Conservation (phyloP, 2,329 filamentous ascomycete genomes). For the Beauveria varroae region DNA sequence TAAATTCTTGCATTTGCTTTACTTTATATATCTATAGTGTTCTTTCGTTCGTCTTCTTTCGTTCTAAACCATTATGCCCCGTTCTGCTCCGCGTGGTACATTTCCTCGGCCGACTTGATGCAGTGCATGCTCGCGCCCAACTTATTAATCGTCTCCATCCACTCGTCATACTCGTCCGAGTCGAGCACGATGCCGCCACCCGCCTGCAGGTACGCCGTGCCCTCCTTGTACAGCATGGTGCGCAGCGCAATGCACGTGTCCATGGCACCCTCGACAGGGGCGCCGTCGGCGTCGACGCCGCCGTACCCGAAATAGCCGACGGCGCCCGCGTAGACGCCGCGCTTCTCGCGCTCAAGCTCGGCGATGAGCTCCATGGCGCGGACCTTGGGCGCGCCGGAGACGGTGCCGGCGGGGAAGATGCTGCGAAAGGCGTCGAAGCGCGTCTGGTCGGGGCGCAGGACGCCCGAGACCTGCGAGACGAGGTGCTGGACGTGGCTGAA, state of each 20-base stretch:
- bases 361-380: slow-evolving; percentile 95
- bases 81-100: slow-evolving; percentile 35
- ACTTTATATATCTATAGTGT: too few relatives aligned
- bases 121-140: slow-evolving; percentile 82
- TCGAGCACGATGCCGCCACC: slow-evolving; percentile 91
- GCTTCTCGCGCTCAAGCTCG: slow-evolving; percentile 87
- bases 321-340: slow-evolving; percentile 90
- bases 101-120: slow-evolving; percentile 74
- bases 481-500: slow-evolving; percentile 98
- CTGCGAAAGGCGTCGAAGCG: slow-evolving; percentile 93
- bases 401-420: slow-evolving; percentile 95
- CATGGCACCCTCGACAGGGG: slow-evolving; percentile 74
- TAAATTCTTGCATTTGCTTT: too few relatives aligned
- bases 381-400: slow-evolving; percentile 92
- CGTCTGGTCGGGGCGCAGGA: slow-evolving; percentile 75
- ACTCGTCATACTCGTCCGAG: slow-evolving; percentile 85
- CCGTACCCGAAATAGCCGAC: slow-evolving; percentile 95
- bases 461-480: slow-evolving; percentile 88
- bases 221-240: slow-evolving; percentile 92
- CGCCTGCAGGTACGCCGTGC: slow-evolving; percentile 84
- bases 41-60: background rate
- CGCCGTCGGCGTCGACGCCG: slow-evolving; percentile 56
- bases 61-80: background rate
- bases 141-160: slow-evolving; percentile 95
- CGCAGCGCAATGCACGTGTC: slow-evolving; percentile 75